Base-by-base conservation (phyloP, 108 stramenopile species). In the Nannochloropsis salina region DNA sequence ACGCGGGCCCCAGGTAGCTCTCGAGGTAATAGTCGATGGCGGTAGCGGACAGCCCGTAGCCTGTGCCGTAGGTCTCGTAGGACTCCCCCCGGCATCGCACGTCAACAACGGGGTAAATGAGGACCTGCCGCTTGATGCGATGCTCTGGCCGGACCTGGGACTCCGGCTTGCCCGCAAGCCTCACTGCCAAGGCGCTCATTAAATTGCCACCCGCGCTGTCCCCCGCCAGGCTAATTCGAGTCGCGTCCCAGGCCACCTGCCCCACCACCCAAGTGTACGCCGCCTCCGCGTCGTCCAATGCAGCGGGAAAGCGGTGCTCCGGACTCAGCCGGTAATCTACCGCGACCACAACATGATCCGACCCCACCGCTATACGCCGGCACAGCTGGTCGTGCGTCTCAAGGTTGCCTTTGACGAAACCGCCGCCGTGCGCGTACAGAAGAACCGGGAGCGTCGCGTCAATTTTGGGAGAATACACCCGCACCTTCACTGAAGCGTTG, bases 351-450 rank as follows among this genome's bases (percentile, higher is more conserved):
- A 74, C 61, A 15, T 74, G 61, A n/a, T n/a, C 61, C n/a, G 61
- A 74, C 20, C 61, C 61, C n/a, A 6, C n/a, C 20, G 61, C 61
- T n/a, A 74, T 4, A n/a, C 61, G 61, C 61, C 61, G 61, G n/a
- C 61, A 74, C n/a, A 74, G 61, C 15, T 74, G 15, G 61, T 74
- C 61, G 61, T 74, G 61, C n/a, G 61, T 74, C 20, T 74, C n/a
- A 15, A 74, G 61, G 61, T 74, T 74, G 61, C 61, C 61, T 74
- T 74, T 74, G 20, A 74, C 61, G 20, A 15, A 74, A 15, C 61
- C 61, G 61, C 61, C 61, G 61, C 61, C 61, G 61, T 74, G 61
- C 61, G 61, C 61, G 61, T 74, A 74, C 61, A 74, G 61, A 6
- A 74, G 20, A 15, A 74, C 61, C 4, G 61, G 61, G 20, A 74